phyloP scores from a whole-genome alignment of 768 basidiomycete species.

The Steccherinum ochraceum region DNA sequence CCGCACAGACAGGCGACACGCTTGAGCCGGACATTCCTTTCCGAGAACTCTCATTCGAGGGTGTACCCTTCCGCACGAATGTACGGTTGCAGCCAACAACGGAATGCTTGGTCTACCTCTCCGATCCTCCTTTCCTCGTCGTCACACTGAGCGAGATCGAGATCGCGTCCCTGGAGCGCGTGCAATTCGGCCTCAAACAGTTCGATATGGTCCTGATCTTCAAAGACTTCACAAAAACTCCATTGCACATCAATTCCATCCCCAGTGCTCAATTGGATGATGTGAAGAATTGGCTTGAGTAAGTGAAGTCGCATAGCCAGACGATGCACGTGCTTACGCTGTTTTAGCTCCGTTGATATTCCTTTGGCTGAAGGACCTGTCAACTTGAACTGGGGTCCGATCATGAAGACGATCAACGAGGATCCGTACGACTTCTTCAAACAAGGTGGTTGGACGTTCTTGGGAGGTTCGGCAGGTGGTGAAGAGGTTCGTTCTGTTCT shows the following conservation, averaged over 20 bases:
- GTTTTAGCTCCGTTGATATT: conserved; percentile 88
- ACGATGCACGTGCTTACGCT: conserved; percentile 4
- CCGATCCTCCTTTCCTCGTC: conserved; percentile 93
- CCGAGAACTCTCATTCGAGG: conserved; percentile 93
- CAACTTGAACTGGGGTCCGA: conserved; percentile 96
- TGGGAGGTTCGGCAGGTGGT: conserved; percentile 60
- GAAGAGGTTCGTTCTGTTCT: conserved; percentile 46
- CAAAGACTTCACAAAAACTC: conserved; percentile 89
- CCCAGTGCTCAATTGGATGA: conserved; percentile 87
- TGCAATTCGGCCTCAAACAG: conserved; percentile 92
- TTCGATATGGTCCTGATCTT: conserved; percentile 98
- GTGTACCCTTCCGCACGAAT: conserved; percentile 93
- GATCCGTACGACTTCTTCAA: conserved; percentile 94
- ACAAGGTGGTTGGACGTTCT: conserved; percentile 92
- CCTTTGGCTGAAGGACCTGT: conserved; percentile 93
- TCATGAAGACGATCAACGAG: conserved; percentile 99
- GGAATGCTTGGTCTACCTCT: conserved; percentile 92
- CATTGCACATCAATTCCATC: conserved; percentile 95
- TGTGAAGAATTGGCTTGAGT: conserved; percentile 99
- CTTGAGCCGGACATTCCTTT: conserved; percentile 96
- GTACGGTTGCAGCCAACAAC: conserved; percentile 94
- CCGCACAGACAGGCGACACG: conserved; percentile 60
- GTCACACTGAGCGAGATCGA: conserved; percentile 94
- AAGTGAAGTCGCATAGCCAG: conserved; percentile 25
- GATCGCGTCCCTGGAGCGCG: conserved; percentile 93